These are phyloP conservation scores for Rhizomucor miehei DNA, from an alignment of 371 early-diverging fungal species.

Conservation along the genomic window DNA sequence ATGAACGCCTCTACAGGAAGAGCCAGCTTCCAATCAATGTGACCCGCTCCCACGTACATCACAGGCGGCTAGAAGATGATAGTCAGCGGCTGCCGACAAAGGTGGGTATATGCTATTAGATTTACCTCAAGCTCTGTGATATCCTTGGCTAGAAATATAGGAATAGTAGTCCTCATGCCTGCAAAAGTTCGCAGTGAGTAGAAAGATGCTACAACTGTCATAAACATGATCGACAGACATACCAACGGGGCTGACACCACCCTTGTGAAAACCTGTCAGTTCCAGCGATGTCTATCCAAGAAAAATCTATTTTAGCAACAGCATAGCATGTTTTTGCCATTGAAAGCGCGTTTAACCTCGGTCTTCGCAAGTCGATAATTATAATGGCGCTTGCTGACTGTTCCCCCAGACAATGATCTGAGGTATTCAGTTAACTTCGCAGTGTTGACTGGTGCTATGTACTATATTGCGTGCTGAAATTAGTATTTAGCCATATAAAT, in stretches of 20 bases:
- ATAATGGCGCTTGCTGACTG: constrained; percentile 55
- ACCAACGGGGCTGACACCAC: constrained; percentile 72
- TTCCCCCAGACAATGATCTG: constrained; percentile 47
- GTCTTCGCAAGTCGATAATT: constrained; percentile 55
- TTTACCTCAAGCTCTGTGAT: constrained; percentile 56
- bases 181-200: constrained; percentile 2
- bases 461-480: constrained; percentile 38
- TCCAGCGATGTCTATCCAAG: constrained; percentile 33
- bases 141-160: constrained; percentile 62
- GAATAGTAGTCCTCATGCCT: constrained; percentile 51
- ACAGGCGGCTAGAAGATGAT: constrained; percentile 60
- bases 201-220: too few relatives aligned
- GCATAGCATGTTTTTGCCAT: not conserved
- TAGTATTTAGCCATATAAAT: too few relatives aligned
- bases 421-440: constrained; percentile 64
- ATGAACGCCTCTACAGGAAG: constrained; percentile 68
- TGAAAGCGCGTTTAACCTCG: constrained; percentile 19
- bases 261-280: constrained; percentile 70
- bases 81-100: not conserved
- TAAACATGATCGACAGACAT: too few relatives aligned
- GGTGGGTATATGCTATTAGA: not conserved
- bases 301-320: not conserved
- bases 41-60: constrained; percentile 85
- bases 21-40: constrained; percentile 85
- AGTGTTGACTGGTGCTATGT: constrained; percentile 70